phyloP scores from a whole-genome alignment of 305 asterid genomes.

The Petunia hybrid region DNA sequence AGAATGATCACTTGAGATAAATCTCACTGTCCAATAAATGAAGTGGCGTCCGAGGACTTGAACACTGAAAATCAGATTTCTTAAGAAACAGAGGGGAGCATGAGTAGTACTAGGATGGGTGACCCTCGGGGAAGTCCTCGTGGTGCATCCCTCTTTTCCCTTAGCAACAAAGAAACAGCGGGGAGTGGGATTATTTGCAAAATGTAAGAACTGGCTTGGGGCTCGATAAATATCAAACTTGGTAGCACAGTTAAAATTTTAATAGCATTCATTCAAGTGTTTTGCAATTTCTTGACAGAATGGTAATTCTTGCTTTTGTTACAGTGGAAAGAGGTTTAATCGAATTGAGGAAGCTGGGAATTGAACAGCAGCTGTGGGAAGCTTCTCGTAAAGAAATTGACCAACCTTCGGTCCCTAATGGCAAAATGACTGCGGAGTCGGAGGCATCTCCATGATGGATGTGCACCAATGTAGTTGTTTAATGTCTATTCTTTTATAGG shows the following conservation, averaged over 20 bases:
- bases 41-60: neutral
- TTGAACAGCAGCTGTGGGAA: constrained; percentile 96
- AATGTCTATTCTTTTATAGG: constrained; percentile 26
- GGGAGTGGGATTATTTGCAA: neutral
- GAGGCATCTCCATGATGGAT: constrained; percentile 45
- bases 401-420: constrained; percentile 54
- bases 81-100: neutral
- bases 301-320: neutral
- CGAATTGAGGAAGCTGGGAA: constrained; percentile 91
- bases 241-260: neutral
- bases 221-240: neutral
- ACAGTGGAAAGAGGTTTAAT: constrained; percentile 87
- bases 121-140: too few relatives aligned
- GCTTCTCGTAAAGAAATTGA: constrained; percentile 91
- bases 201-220: neutral
- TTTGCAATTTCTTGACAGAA: neutral
- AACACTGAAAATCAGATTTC: neutral
- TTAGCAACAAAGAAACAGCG: too few relatives aligned
- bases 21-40: neutral
- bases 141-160: too few relatives aligned
- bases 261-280: neutral
- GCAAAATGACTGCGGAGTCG: constrained; percentile 47
- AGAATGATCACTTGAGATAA: neutral
- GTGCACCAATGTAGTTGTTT: neutral
- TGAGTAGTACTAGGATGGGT: too few relatives aligned